These are phyloP conservation scores for Suaeda aralocaspica DNA, from an alignment of 148 eudicot species.

Conservation along the genomic window DNA sequence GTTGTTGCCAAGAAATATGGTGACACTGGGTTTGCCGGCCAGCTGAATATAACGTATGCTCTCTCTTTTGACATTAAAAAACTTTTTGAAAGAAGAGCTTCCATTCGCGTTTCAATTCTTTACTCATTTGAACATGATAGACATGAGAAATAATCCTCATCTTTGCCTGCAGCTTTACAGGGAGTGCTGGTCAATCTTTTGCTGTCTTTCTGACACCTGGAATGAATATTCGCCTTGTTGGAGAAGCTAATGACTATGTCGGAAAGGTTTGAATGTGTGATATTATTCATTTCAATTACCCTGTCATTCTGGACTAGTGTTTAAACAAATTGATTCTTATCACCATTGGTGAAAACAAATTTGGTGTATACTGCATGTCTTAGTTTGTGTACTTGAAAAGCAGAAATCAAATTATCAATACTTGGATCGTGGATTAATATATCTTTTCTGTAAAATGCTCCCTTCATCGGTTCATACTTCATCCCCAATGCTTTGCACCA, in stretches of 20 bases:
- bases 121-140: neutral
- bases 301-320: neutral
- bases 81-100: neutral
- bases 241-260: constrained; percentile 98
- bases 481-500: too few relatives aligned
- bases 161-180: constrained; percentile 55
- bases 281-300: constrained; percentile 3
- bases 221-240: constrained; percentile 88
- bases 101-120: neutral
- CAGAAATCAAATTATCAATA: too few relatives aligned
- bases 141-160: constrained; percentile 6
- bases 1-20: constrained; percentile 95
- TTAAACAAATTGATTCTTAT: too few relatives aligned
- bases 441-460: too few relatives aligned
- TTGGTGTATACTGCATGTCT: too few relatives aligned
- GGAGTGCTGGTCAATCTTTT: constrained; percentile 99
- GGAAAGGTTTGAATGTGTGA: constrained; percentile 93
- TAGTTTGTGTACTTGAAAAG: too few relatives aligned
- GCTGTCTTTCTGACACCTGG: constrained; percentile 93
- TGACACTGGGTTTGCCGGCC: constrained; percentile 98
- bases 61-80: constrained; percentile 1
- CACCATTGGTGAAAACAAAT: too few relatives aligned
- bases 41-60: constrained; percentile 83
- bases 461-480: too few relatives aligned
- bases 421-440: too few relatives aligned